Evolutionary conservation across 2,329 filamentous ascomycete genomes (phyloP).

Genomic region (Microthyrium microscopicum): DNA sequence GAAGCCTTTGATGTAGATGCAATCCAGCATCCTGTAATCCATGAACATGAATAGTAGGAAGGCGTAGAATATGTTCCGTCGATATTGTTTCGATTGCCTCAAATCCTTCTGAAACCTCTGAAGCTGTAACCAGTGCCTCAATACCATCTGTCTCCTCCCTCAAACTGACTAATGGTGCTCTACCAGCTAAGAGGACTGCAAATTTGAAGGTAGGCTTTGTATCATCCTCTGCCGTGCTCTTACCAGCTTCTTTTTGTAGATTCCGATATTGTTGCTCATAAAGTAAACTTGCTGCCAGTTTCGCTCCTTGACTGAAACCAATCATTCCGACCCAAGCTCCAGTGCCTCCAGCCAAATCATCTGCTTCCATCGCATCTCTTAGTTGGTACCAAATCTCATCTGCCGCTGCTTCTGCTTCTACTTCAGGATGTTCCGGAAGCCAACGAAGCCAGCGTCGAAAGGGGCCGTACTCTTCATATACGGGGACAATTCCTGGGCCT

Average conservation of each 20-base stretch:
- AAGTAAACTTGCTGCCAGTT: slow-evolving; percentile 28
- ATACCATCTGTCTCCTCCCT: slow-evolving; percentile 22
- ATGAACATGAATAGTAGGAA: slow-evolving; percentile 54
- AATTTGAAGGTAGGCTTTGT: slow-evolving; percentile 36
- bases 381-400: slow-evolving; percentile 31
- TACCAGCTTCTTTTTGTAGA: slow-evolving; percentile 15
- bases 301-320: slow-evolving; percentile 35
- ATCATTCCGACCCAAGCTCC: slow-evolving; percentile 34
- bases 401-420: slow-evolving; percentile 32
- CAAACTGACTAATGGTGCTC: slow-evolving; percentile 41
- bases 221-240: slow-evolving; percentile 10
- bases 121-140: slow-evolving; percentile 23
- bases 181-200: slow-evolving; percentile 44
- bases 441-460: slow-evolving; percentile 50
- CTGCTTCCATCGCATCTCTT: slow-evolving; percentile 27
- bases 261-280: slow-evolving; percentile 44
- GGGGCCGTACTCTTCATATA: slow-evolving; percentile 50
- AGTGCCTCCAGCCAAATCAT: slow-evolving; percentile 21
- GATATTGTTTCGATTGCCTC: slow-evolving; percentile 21
- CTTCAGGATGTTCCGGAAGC: slow-evolving; percentile 37
- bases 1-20: slow-evolving; percentile 37
- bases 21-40: slow-evolving; percentile 44
- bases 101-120: slow-evolving; percentile 28
- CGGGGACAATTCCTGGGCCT: slow-evolving; percentile 43
- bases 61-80: slow-evolving; percentile 32